These are phyloP conservation scores for Pseudopyrenochaeta lycopersici DNA, from an alignment of 2,329 filamentous ascomycete species.

Conservation along the genomic window DNA sequence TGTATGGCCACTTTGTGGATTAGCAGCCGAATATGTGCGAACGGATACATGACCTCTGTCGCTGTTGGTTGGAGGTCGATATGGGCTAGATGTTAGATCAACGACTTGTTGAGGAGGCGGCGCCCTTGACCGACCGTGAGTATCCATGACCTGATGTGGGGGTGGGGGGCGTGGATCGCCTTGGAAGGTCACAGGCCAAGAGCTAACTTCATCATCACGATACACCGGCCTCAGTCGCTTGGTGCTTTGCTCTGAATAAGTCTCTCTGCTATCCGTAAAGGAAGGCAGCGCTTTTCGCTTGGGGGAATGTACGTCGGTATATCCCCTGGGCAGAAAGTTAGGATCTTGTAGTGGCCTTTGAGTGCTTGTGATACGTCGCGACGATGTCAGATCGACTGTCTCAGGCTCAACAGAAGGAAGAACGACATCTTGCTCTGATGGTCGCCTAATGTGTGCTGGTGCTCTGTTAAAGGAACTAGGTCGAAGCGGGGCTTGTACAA, in stretches of 20 bases:
- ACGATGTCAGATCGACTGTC: slow-evolving; percentile 24
- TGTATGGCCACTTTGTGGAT: slow-evolving; percentile 11
- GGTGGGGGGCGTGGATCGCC: slow-evolving; percentile 1
- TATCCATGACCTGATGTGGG: slow-evolving; percentile 16
- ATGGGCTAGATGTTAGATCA: slow-evolving; percentile 39
- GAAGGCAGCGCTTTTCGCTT: slow-evolving; percentile 30
- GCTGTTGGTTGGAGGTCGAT: slow-evolving; percentile 10
- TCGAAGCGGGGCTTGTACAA: slow-evolving; percentile 20
- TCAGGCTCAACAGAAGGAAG: slow-evolving; percentile 47
- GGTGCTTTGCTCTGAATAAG: slow-evolving; percentile 6
- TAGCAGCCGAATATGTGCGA: slow-evolving; percentile 12
- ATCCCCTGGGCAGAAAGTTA: slow-evolving; percentile 11
- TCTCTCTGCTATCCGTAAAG: slow-evolving; percentile 12
- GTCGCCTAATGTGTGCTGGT: slow-evolving; percentile 25
- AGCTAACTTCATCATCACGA: slow-evolving; percentile 12
- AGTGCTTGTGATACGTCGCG: slow-evolving; percentile 13
- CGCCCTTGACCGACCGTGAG: slow-evolving; percentile 12
- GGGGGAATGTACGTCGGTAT: slow-evolving; percentile 13
- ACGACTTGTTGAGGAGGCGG: slow-evolving; percentile 22
- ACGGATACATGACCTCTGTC: slow-evolving; percentile 10
- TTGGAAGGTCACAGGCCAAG: slow-evolving; percentile 1
- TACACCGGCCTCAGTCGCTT: slow-evolving; percentile 26
- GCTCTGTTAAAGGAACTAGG: slow-evolving; percentile 20
- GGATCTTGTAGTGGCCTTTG: slow-evolving; percentile 13
- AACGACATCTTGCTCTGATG: slow-evolving; percentile 42